These are phyloP conservation scores for Boletus vinaceobasis DNA, from an alignment of 768 basidiomycete species.

Conservation along the genomic window DNA sequence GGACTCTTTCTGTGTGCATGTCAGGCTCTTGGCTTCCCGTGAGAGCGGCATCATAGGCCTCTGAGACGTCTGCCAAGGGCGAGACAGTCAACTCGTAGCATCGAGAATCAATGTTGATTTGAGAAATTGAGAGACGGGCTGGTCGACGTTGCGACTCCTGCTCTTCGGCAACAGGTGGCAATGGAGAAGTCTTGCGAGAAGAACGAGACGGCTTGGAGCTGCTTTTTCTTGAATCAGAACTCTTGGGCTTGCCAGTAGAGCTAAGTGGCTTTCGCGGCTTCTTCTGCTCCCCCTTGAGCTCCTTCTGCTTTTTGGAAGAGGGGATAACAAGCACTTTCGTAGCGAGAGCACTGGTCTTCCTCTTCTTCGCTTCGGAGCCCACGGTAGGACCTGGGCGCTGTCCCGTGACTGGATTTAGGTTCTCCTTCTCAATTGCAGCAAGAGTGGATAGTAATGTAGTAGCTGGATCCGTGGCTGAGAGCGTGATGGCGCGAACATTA, in stretches of 20 bases:
- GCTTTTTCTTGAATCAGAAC: constrained; percentile 38
- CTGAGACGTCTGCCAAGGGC: constrained; percentile 72
- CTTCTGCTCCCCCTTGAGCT: constrained; percentile 49
- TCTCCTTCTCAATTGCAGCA: constrained; percentile 66
- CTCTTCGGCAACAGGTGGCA: constrained; percentile 62
- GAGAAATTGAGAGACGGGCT: constrained; percentile 34
- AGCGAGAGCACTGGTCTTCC: constrained; percentile 57
- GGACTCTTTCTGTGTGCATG: constrained; percentile 47
- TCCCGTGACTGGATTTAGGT: constrained; percentile 72
- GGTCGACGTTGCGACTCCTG: constrained; percentile 32
- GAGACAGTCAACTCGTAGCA: constrained; percentile 79
- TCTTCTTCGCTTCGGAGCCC: constrained; percentile 50
- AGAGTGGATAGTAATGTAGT: constrained; percentile 36
- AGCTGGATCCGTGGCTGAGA: constrained; percentile 21
- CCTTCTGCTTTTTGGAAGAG: constrained; percentile 42
- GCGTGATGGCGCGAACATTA: constrained; percentile 22
- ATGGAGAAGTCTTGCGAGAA: constrained; percentile 50
- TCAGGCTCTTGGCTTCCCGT: constrained; percentile 39
- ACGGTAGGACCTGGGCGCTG: constrained; percentile 45
- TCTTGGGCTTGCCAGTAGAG: constrained; percentile 23
- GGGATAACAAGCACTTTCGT: constrained; percentile 45
- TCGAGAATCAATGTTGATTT: constrained; percentile 62
- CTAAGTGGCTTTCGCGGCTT: constrained; percentile 51
- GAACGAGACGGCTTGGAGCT: constrained; percentile 32
- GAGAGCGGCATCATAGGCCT: constrained; percentile 55